Conservation (phyloP, 1,284 basidiomycete genomes). For the Macrocystidia cucumis region DNA sequence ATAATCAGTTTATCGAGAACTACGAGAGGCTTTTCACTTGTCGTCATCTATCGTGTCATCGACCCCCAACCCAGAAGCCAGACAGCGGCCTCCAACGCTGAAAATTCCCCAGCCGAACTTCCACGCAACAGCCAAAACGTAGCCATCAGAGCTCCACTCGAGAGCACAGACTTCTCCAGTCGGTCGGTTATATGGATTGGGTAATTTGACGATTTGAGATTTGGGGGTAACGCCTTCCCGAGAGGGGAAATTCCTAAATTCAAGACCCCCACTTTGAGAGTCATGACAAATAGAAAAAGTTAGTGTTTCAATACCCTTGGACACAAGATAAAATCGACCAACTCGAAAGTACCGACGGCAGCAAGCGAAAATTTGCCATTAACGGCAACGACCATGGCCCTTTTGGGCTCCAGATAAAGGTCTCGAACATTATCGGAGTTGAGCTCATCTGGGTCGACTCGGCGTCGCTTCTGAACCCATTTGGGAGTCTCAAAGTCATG, state of each 20-base stretch:
- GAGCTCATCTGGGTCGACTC: conserved; percentile 37
- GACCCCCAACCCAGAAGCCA: conserved; percentile 68
- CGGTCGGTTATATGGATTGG: conserved; percentile 45
- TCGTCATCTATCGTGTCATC: conserved; percentile 56
- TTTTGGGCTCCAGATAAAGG: conserved; percentile 56
- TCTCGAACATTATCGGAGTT: conserved; percentile 16
- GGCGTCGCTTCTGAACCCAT: conserved; percentile 68
- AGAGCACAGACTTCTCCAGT: conserved; percentile 73
- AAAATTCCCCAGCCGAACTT: conserved; percentile 86
- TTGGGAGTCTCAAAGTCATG: conserved; percentile 61
- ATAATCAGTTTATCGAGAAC: not conserved
- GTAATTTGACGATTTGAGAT: conserved; percentile 47
- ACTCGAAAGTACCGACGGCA: conserved; percentile 77
- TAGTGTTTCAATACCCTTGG: too few relatives aligned
- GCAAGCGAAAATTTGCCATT: conserved; percentile 84
- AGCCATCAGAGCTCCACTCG: conserved; percentile 93
- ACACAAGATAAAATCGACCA: conserved; percentile 15
- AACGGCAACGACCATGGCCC: conserved; percentile 59
- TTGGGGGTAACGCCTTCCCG: conserved; percentile 44
- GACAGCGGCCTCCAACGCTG: conserved; percentile 85
- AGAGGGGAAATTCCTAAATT: conserved; percentile 59
- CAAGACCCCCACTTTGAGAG: conserved; percentile 45
- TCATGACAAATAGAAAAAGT: conserved; percentile 1
- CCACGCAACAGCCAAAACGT: conserved; percentile 96
- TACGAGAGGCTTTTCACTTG: conserved; percentile 27